phyloP scores from a whole-genome alignment of 176 grass and related monocot genomes.

The Carex parvula region DNA sequence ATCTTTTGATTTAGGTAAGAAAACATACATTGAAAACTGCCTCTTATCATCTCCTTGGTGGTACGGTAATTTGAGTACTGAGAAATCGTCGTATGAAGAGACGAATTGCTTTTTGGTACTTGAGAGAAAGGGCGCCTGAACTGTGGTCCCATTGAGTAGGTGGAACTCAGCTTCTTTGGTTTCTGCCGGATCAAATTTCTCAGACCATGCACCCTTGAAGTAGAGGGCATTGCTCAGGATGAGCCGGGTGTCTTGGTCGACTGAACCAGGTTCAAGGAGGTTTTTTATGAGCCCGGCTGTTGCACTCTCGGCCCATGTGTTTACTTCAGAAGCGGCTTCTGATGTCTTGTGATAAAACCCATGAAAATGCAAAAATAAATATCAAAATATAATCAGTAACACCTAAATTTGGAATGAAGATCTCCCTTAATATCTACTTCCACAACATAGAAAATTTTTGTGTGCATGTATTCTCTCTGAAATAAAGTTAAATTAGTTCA shows the following conservation, averaged over 20 bases:
- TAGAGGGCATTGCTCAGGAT: conserved; percentile 66
- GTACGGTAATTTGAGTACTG: conserved; percentile 47
- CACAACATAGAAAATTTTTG: background rate
- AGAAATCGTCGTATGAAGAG: conserved; percentile 40
- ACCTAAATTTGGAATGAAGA: background rate
- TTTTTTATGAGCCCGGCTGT: conserved; percentile 61
- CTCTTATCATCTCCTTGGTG: conserved; percentile 7
- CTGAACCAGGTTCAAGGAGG: conserved; percentile 30
- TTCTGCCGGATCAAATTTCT: conserved; percentile 37
- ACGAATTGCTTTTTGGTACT: conserved; percentile 40
- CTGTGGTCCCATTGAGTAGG: conserved; percentile 25
- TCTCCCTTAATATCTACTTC: background rate
- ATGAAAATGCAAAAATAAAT: background rate
- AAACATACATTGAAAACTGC: conserved; percentile 58
- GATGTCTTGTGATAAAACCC: conserved; percentile 24
- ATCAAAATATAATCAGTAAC: background rate
- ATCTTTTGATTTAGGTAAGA: conserved; percentile 39
- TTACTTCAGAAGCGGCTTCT: conserved; percentile 44
- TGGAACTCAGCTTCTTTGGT: conserved; percentile 43
- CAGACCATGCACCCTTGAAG: conserved; percentile 66
- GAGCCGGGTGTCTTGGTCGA: conserved; percentile 4
- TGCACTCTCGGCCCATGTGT: conserved; percentile 37
- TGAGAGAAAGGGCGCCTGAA: conserved; percentile 44
- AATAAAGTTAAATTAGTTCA: background rate
- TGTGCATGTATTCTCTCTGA: background rate